A percentile compares a stretch with the other conserved stretches of the same genome.
Conservation (phyloP, 2,329 filamentous ascomycete species). For the Tolypocladium sp. region DNA sequence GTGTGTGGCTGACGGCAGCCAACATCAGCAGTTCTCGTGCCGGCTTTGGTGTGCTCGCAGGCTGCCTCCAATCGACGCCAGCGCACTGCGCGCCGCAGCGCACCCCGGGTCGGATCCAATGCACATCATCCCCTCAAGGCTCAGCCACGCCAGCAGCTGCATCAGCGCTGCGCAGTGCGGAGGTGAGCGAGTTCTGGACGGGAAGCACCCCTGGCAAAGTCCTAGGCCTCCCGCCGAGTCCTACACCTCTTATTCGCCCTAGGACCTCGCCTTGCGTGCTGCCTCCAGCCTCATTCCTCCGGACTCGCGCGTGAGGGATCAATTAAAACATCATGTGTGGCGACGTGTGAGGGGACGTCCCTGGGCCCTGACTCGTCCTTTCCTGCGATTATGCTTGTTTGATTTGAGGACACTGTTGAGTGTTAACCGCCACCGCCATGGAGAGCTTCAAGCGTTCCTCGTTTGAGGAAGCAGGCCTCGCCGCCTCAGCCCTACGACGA, state of each 20-base stretch:
- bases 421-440: conserved; percentile 2
- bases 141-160: neutral
- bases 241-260: neutral
- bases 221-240: neutral
- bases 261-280: neutral
- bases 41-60: neutral
- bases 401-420: neutral
- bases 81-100: no score
- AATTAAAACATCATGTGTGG: neutral
- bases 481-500: conserved; percentile 5
- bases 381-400: neutral
- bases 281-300: neutral
- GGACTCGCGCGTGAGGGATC: neutral
- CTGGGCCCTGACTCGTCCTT: neutral
- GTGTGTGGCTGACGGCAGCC: neutral
- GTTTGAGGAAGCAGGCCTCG: conserved; percentile 6
- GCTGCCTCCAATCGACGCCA: neutral
- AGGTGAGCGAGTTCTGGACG: neutral
- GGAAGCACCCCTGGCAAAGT: neutral
- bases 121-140: neutral
- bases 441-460: conserved; percentile 4
- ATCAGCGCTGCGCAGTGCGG: neutral
- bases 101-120: neutral
- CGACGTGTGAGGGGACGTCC: neutral
- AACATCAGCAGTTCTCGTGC: neutral